These are phyloP conservation scores for Botryotinia calthae DNA, from an alignment of 2,329 filamentous ascomycete species.

Conservation along the genomic window DNA sequence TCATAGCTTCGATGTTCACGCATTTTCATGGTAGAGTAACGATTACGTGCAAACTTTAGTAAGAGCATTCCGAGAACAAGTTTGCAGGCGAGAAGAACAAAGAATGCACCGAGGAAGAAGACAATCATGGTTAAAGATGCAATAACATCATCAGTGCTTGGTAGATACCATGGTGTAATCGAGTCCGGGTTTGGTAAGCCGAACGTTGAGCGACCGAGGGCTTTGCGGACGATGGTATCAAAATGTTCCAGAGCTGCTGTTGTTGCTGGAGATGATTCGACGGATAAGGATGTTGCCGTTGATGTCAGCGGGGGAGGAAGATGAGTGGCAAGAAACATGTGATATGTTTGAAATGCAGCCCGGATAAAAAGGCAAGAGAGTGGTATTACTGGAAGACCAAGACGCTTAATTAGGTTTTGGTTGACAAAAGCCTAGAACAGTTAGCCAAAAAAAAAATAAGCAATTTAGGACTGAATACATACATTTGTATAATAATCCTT, in stretches of 20 bases:
- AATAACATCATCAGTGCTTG: conserved; percentile 65
- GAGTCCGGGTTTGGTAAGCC: conserved; percentile 42
- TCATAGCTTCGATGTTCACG: conserved; percentile 58
- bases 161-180: conserved; percentile 38
- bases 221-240: conserved; percentile 72
- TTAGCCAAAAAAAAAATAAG: conserved; percentile 29
- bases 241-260: conserved; percentile 76
- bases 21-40: conserved; percentile 79
- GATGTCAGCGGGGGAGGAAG: conserved; percentile 71
- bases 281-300: conserved; percentile 61
- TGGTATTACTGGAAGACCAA: conserved; percentile 88
- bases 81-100: conserved; percentile 81
- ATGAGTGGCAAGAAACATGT: conserved; percentile 93
- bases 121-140: conserved; percentile 78
- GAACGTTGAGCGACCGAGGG: conserved; percentile 72
- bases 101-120: conserved; percentile 80
- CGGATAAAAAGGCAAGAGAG: conserved; percentile 94
- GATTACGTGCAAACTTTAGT: conserved; percentile 71
- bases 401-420: conserved; percentile 82
- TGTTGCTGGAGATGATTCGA: conserved; percentile 71
- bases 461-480: conserved; percentile 37
- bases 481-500: conserved; percentile 98
- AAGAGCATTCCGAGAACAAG: conserved; percentile 85
- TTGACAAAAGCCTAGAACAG: conserved; percentile 73
- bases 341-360: conserved; percentile 90